Evolutionary conservation across 2,329 filamentous ascomycete species (phyloP), one percentile per base, ranked within the genome.

Genomic region (Elsinoe ampelina): DNA sequence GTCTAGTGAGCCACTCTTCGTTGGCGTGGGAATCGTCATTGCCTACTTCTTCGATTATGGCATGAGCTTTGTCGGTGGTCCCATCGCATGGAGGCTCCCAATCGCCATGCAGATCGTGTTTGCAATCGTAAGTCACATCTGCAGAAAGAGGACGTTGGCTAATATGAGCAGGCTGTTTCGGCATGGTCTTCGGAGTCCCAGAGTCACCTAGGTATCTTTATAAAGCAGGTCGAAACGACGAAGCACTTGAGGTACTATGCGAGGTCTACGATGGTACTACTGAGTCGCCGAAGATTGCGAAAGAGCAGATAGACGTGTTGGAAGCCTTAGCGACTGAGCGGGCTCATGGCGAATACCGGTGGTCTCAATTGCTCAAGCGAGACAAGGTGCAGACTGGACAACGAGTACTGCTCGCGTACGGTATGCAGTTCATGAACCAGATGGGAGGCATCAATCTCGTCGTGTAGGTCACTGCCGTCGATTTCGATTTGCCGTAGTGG

Each of bases 81-180:
- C 68, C 2, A 69, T 75, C 12, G 72, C 71, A 2, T 78, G 75
- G 75, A 64, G 75, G 13, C 58, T 77, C 0, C 75, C 75, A 0
- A 72, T 77, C 41, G 73, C 72, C 3, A 75, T 71, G 55, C 75
- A 78, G 60, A 67, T 72, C 15, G 61, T 77, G 20, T 73, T 74
- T 41, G 68, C 70, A 1, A 57, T 73, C 20, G 62, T 70, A 54
- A 43, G 61, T 55, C 6, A 17, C 3, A 2, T 13, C 5, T 13
- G 26, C 5, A 13, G 11, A 13, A 1, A 5, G 2, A 15, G 43
- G 43, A 52, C 10, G 8, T 65, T 63, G 54, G 64, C 64, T 10
- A 52, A 67, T 15, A 42, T 42, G 15, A 15, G 12, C 17, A 64
- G 63, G 42, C 71, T 17, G 72, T 76, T 32, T 74, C 20, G 57